A percentile compares a stretch with the other conserved stretches of the same genome.
These are phyloP conservation scores for Flaveria linearis DNA, from an alignment of 129 eudicot genomes.

Conservation along the genomic window DNA sequence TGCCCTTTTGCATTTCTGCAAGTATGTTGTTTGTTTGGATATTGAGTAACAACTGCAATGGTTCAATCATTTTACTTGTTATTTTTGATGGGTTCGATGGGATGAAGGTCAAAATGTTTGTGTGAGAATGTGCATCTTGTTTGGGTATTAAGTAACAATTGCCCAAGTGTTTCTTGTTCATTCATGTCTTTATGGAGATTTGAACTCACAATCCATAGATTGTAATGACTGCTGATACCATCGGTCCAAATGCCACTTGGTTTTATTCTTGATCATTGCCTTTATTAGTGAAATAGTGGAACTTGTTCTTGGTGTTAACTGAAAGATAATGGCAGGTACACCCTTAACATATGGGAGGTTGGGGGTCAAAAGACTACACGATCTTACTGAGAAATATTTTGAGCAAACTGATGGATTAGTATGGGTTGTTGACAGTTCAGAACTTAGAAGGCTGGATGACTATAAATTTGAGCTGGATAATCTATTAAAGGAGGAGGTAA, in stretches of 20 bases:
- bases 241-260: background rate
- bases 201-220: background rate
- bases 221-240: background rate
- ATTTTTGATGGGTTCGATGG: background rate
- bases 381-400: too few relatives aligned
- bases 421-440: too few relatives aligned
- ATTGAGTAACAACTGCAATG: background rate
- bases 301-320: conserved; percentile 13
- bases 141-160: background rate
- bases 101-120: too few relatives aligned
- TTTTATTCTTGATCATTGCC: background rate
- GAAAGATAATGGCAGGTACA: conserved; percentile 57
- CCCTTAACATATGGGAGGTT: conserved; percentile 96
- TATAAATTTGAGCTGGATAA: too few relatives aligned
- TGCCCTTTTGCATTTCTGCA: background rate
- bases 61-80: background rate
- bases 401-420: too few relatives aligned
- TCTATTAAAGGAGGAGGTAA: too few relatives aligned
- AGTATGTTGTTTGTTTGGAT: conserved; percentile 3
- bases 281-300: background rate
- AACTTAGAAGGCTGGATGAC: too few relatives aligned
- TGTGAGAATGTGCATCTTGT: background rate
- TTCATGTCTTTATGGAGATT: background rate
- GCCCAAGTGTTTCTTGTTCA: background rate
- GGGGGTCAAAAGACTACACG: conserved; percentile 95